These are phyloP conservation scores for Biscutella laevigata DNA, from an alignment of 441 rosid genomes.

Conservation along the genomic window DNA sequence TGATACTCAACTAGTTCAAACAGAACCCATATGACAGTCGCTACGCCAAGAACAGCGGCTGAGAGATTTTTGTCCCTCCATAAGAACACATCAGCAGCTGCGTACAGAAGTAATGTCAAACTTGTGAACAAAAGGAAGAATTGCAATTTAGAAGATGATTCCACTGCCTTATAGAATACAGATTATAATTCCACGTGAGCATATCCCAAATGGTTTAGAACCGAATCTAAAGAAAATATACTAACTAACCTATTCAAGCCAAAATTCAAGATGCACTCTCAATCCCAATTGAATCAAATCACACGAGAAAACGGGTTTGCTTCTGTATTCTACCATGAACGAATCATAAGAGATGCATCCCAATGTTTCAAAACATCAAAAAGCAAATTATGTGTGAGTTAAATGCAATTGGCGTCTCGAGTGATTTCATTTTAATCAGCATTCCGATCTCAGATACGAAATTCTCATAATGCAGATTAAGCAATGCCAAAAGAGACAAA, in stretches of 20 bases:
- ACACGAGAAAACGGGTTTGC: too few species aligned
- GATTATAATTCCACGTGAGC: neutral
- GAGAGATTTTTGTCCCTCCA: conserved; percentile 88
- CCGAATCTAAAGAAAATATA: neutral
- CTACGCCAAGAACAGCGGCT: conserved; percentile 56
- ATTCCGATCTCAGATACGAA: neutral
- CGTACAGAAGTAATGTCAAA: neutral
- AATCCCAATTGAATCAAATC: too few species aligned
- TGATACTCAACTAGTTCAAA: conserved; percentile 77
- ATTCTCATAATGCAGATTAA: conserved; percentile 7
- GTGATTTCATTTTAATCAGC: neutral
- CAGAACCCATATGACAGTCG: conserved; percentile 71
- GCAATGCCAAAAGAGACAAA: neutral
- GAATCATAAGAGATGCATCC: too few species aligned
- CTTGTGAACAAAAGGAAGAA: too few species aligned
- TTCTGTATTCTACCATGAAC: too few species aligned
- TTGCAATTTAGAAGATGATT: neutral
- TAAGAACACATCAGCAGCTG: conserved; percentile 88
- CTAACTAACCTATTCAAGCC: neutral
- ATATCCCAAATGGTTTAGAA: neutral
- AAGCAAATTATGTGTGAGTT: too few species aligned
- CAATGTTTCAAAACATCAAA: too few species aligned
- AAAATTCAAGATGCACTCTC: too few species aligned
- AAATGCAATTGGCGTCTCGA: too few species aligned
- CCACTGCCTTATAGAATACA: neutral